Percentiles rank a stretch among this genome's conserved stretches.
Conservation (phyloP, 768 basidiomycete genomes). For the Boletellus ananiceps region DNA sequence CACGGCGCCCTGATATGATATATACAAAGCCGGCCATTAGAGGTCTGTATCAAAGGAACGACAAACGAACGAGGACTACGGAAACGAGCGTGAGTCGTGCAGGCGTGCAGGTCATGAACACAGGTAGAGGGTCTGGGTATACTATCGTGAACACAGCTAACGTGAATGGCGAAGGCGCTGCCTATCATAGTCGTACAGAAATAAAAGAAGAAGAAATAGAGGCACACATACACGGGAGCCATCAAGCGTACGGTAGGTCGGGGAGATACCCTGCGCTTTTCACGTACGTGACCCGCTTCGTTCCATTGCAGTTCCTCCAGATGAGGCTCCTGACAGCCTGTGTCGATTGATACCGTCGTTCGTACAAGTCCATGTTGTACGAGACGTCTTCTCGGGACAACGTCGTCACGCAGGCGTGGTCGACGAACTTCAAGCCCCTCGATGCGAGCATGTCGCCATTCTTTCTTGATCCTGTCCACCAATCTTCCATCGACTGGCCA, state of each 20-base stretch:
- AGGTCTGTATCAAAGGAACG: conserved; percentile 17
- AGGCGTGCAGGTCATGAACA: conserved; percentile 12
- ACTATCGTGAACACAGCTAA: conserved; percentile 11
- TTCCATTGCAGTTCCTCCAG: conserved; percentile 29
- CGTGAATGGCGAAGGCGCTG: conserved; percentile 17
- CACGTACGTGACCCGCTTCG: conserved; percentile 28
- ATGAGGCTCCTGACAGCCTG: conserved; percentile 24
- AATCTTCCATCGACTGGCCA: conserved; percentile 25
- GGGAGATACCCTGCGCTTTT: conserved; percentile 27
- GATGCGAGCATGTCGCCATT: conserved; percentile 34
- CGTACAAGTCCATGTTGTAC: conserved; percentile 32
- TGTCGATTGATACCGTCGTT: conserved; percentile 26
- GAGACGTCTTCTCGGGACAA: conserved; percentile 29
- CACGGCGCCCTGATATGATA: not conserved
- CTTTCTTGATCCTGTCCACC: conserved; percentile 29
- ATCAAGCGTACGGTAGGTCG: conserved; percentile 21
- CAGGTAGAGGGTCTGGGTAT: conserved; percentile 19
- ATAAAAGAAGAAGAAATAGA: not conserved
- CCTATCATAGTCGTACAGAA: conserved; percentile 18
- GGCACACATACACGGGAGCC: not conserved
- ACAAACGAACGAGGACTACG: conserved; percentile 6
- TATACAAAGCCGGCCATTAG: not conserved
- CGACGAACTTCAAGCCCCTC: conserved; percentile 34
- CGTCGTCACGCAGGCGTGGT: conserved; percentile 42
- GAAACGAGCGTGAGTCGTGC: conserved; percentile 20